Conservation (phyloP, 345 rosid species). For the Syzygium aqueum region DNA sequence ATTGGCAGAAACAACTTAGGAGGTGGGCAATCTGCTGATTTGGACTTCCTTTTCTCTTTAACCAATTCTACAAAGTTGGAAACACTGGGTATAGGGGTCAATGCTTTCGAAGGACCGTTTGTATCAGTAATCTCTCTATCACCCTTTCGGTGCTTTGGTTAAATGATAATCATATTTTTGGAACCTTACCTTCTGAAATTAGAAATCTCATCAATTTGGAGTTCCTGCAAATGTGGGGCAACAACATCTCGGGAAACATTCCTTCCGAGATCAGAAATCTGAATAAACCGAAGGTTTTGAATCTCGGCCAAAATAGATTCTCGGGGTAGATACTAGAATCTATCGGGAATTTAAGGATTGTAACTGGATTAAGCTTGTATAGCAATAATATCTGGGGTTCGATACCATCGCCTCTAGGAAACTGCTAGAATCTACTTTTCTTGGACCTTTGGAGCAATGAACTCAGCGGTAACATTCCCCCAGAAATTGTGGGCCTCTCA, state of each 20-base stretch:
- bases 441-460: rapidly evolving
- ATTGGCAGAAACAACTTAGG: rapidly evolving
- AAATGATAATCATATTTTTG: rapidly evolving
- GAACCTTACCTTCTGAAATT: background rate
- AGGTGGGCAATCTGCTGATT: background rate
- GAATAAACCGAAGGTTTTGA: rapidly evolving
- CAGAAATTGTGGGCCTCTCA: too few relatives aligned
- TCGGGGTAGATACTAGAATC: background rate
- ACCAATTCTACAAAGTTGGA: background rate
- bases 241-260: background rate
- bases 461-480: background rate
- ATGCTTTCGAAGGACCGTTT: background rate
- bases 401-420: background rate
- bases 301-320: background rate
- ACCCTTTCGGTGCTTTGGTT: rapidly evolving
- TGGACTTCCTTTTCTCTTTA: background rate
- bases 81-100: rapidly evolving
- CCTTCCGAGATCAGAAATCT: background rate
- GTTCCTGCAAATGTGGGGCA: rapidly evolving
- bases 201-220: background rate
- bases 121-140: background rate
- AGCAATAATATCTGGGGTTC: rapidly evolving
- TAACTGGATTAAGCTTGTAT: rapidly evolving
- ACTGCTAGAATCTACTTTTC: background rate
- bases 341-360: background rate